A percentile compares a stretch with the other conserved stretches of the same genome.
phyloP scores from a whole-genome alignment of 1,284 basidiomycete genomes.

The Termitomyces sp. region DNA sequence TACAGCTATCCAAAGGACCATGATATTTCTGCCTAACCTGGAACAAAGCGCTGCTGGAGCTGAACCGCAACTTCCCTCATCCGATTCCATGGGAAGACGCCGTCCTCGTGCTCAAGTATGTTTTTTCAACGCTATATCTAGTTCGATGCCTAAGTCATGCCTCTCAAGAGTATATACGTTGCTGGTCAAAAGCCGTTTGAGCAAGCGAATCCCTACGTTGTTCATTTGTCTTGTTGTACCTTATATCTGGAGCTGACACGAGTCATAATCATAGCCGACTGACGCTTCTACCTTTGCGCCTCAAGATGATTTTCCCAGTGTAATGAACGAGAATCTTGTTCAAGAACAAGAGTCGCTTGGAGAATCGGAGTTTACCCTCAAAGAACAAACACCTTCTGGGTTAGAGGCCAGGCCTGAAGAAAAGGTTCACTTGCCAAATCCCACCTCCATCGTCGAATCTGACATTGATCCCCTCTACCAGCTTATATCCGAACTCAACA shows the following conservation, averaged over 20 bases:
- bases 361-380: background rate
- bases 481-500: background rate
- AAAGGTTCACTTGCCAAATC: background rate
- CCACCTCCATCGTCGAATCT: background rate
- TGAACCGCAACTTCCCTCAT: background rate
- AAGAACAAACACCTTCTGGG: background rate
- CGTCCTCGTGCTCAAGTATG: background rate
- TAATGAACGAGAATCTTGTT: background rate
- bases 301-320: background rate
- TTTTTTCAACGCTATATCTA: background rate
- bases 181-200: background rate
- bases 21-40: background rate
- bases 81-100: background rate
- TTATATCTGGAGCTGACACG: background rate
- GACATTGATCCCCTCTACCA: background rate
- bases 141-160: background rate
- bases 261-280: background rate
- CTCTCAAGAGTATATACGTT: background rate
- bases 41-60: background rate
- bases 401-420: background rate
- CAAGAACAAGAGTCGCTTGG: background rate
- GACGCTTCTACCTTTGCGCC: background rate
- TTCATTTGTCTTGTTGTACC: background rate
- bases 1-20: background rate
- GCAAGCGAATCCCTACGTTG: background rate